Percentiles rank a stretch among this genome's conserved stretches.
phyloP scores from a whole-genome alignment of 1,284 basidiomycete species.

The Wallemia mellicola region DNA sequence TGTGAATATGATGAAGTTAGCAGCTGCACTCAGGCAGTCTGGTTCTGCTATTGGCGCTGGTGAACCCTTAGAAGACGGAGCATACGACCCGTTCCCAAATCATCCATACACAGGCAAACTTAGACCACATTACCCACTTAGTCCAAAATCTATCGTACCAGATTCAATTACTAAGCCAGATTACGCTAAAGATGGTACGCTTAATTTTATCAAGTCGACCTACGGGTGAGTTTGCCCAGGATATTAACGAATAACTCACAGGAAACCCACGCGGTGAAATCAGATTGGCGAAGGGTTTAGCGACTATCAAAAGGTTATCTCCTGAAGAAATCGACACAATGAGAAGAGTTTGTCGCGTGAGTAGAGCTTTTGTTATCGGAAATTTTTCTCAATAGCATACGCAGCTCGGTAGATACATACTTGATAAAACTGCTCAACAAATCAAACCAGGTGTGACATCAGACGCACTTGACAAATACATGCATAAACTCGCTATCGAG shows the following conservation, averaged over 20 bases:
- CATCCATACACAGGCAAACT: constrained; percentile 37
- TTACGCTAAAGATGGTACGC: constrained; percentile 38
- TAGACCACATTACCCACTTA: constrained; percentile 43
- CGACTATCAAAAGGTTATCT: constrained; percentile 31
- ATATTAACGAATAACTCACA: no score
- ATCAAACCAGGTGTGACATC: constrained; percentile 76
- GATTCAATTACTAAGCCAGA: constrained; percentile 46
- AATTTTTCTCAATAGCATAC: not conserved
- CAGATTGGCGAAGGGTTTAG: constrained; percentile 28
- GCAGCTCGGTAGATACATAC: constrained; percentile 62
- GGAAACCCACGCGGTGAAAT: constrained; percentile 22
- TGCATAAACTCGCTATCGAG: constrained; percentile 78
- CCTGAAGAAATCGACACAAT: constrained; percentile 44
- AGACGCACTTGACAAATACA: constrained; percentile 75
- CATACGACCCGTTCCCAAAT: constrained; percentile 40
- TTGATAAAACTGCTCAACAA: constrained; percentile 61
- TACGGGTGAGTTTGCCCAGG: constrained; percentile 2
- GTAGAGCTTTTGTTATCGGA: constrained; percentile 9
- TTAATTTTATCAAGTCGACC: constrained; percentile 2
- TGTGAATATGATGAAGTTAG: not conserved
- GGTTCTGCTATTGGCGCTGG: constrained; percentile 16
- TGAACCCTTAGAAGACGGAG: constrained; percentile 15
- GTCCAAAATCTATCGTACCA: constrained; percentile 34
- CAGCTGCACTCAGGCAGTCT: not conserved
- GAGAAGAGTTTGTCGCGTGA: constrained; percentile 39